Evolutionary conservation across 169 alveolate species (phyloP), one percentile per base, ranked within the genome.

Genomic region (Perkinsus olseni): DNA sequence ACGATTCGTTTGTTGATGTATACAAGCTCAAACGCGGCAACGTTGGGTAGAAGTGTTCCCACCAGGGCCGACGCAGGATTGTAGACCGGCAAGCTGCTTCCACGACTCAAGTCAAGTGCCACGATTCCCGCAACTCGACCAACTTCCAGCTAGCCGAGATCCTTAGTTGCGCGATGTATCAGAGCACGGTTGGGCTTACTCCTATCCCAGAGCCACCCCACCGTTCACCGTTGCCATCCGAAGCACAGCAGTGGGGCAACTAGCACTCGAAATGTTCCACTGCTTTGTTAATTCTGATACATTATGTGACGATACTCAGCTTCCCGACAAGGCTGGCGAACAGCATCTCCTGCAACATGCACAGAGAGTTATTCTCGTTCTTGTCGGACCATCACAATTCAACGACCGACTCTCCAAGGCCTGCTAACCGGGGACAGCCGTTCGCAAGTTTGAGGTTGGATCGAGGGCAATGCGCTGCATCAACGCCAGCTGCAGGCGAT

Each of bases 391-490:
- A 62, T 28, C 82, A 62, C 36, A 3, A 3, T 8, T 62, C 82
- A 62, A n/a, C n/a, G 1, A 28, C 62, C 62, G 62, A 6, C 62
- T 6, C 62, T 45, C 24, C 62, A 10, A 45, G 62, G 6, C 24
- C 6, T 17, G 6, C 24, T 6, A 10, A 45, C 62, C 17, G 62
- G 62, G 24, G 62, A 92, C 92, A 48, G 10, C 93, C 93, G 38
- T 10, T n/a, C 39, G 91, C 93, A 4, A 92, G 62, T 31, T 92
- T 92, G 93, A 92, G 45, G 38, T 92, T 92, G 34, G 93, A 48
- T n/a, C 93, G 36, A 31, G 93, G 93, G 40, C 91, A n/a, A n/a
- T 92, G 93, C 93, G 92, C 36, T 4, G 40, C 93, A 37, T 62
- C 40, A 8, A 62, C 93, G n/a, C n/a, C n/a, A n/a, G n/a, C n/a